Percentiles rank a stretch among this genome's conserved stretches.
phyloP scores from a whole-genome alignment of 495 filamentous ascomycete species.

The Penicillium chermesinum region DNA sequence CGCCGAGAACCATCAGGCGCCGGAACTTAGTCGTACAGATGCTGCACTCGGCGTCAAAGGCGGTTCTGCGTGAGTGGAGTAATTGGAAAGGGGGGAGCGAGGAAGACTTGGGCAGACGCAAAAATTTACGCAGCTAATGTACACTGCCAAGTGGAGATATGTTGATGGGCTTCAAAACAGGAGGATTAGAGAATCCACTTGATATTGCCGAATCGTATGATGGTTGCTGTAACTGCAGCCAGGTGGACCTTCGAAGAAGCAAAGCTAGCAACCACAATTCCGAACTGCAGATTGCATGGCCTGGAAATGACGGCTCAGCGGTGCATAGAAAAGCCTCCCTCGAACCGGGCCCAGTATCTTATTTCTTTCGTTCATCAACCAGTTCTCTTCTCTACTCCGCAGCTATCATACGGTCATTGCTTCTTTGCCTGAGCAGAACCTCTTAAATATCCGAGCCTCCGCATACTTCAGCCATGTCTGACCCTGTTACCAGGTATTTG shows the following conservation, averaged over 20 bases:
- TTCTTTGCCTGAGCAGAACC: neutral
- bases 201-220: constrained; percentile 7
- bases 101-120: neutral
- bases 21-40: neutral
- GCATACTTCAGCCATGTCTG: constrained; percentile 3
- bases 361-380: constrained; percentile 2
- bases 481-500: constrained; percentile 9
- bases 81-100: no score
- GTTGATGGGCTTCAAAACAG: constrained; percentile 1
- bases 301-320: neutral
- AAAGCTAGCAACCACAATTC: neutral
- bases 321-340: constrained; percentile 5
- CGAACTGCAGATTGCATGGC: constrained; percentile 5
- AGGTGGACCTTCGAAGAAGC: constrained; percentile 1
- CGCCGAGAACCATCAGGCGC: constrained; percentile 17
- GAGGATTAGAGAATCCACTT: neutral
- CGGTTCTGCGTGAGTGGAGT: neutral
- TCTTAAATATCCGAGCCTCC: neutral
- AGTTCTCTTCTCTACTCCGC: constrained; percentile 1
- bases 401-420: neutral
- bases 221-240: neutral
- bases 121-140: neutral
- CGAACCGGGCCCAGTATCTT: neutral
- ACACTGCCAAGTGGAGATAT: constrained; percentile 4
- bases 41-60: neutral